These are phyloP conservation scores for Theobroma grandiflorum DNA, from an alignment of 441 rosid genomes.

Conservation along the genomic window DNA sequence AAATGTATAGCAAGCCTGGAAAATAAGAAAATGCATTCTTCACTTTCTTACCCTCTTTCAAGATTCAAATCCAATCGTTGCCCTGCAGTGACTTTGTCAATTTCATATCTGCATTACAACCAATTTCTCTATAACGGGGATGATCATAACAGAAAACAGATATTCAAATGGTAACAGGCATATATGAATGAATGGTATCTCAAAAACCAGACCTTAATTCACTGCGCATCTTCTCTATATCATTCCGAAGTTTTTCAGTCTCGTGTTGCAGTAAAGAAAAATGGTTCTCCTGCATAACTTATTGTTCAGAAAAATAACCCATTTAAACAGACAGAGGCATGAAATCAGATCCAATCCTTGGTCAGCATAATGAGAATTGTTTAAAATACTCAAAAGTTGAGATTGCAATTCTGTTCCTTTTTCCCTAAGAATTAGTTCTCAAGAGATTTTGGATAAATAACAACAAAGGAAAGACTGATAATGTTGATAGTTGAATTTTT, in stretches of 20 bases:
- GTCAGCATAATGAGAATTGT: neutral
- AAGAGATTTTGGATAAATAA: neutral
- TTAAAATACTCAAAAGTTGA: neutral
- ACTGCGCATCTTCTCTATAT: slow-evolving; percentile 62
- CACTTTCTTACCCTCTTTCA: slow-evolving; percentile 60
- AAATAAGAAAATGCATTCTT: neutral
- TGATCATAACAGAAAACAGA: neutral
- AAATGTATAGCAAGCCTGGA: neutral
- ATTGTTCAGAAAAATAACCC: slow-evolving; percentile 8
- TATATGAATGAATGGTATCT: neutral
- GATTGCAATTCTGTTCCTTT: neutral
- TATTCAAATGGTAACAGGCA: neutral
- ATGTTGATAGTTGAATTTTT: neutral
- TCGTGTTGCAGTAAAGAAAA: slow-evolving; percentile 71
- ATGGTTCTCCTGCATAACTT: slow-evolving; percentile 54
- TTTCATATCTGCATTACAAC: slow-evolving; percentile 53
- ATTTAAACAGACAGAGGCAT: neutral
- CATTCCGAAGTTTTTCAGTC: slow-evolving; percentile 63
- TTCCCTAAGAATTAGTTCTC: neutral
- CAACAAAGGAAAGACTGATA: neutral
- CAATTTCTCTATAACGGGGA: neutral
- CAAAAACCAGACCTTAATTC: slow-evolving; percentile 58
- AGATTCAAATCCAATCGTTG: slow-evolving; percentile 73
- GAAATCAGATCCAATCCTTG: neutral
- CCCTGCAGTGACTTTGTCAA: slow-evolving; percentile 71